Evolutionary conservation across 1,284 basidiomycete species (phyloP), one percentile per base, ranked within the genome.

Genomic region (Grifola frondosa): DNA sequence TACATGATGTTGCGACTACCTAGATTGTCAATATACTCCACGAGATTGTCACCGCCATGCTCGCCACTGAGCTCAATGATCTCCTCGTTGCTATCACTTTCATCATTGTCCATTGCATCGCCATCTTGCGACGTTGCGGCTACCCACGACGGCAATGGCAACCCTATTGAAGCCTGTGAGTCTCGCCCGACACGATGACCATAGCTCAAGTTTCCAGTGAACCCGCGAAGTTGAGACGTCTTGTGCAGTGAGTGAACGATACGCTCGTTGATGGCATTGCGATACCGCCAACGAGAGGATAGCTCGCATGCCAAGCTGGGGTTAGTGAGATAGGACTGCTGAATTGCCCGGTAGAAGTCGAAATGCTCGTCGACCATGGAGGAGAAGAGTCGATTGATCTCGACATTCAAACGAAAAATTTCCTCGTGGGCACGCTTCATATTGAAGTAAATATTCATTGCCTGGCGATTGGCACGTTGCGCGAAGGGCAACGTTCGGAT

Each of bases 341-440:
- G 15, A 13, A 41, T 31, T 10, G 44, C 37, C 8, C 19, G 31
- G 16, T 34, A 40, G 34, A 20, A 34, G 31, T 40, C 31, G 15
- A 40, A 17, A 17, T 37, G 20, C 22, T 70, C 59, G 42, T 68
- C 60, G 2, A 29, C 40, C 16, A 71, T 63, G 32, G 52, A 58
- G 2, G 64, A 65, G 12, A 57, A 38, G 0, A 68, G 28, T 0
- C 54, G 49, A 3, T 36, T 40, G 12, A 67, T 63, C 40, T 71
- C 64, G 13, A 66, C 45, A 40, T 69, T 62, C 4, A 66, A 50
- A 0, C 60, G 47, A 11, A 36, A 15, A 28, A 68, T 56, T 46
- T 67, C 65, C 30, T 66, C 60, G 0, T 46, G 16, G 5, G 65
- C 64, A 15, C 56, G 56, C 33, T 59, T 15, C 1, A 65, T 52